Conservation (phyloP, 1,284 basidiomycete species). For the Flammula alnicola region DNA sequence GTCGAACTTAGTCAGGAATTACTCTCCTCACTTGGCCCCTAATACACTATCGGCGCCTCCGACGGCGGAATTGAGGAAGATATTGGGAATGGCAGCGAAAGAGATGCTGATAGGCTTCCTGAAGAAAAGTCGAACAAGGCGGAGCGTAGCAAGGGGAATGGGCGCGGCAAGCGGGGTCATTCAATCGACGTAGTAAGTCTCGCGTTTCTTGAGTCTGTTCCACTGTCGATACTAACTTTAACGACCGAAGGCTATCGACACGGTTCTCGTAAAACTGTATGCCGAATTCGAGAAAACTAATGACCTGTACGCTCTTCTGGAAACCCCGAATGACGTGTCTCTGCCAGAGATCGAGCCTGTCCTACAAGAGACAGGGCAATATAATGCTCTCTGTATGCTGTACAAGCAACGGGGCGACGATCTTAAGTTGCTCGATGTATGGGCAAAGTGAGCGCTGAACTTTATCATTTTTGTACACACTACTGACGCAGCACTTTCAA, state of each 20-base stretch:
- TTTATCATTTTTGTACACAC: slow-evolving; percentile 2
- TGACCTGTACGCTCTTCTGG: slow-evolving; percentile 67
- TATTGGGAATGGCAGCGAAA: slow-evolving; percentile 60
- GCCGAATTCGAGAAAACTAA: slow-evolving; percentile 64
- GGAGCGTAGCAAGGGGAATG: slow-evolving; percentile 31
- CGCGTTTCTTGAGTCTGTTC: background rate
- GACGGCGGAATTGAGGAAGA: slow-evolving; percentile 66
- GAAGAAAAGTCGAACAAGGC: slow-evolving; percentile 46
- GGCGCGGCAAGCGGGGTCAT: slow-evolving; percentile 25
- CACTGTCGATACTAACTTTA: background rate
- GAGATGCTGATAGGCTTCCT: slow-evolving; percentile 74
- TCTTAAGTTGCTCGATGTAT: slow-evolving; percentile 64
- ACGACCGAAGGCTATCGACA: slow-evolving; percentile 72
- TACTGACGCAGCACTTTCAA: slow-evolving; percentile 33
- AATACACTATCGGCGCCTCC: slow-evolving; percentile 69
- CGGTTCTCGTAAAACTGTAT: slow-evolving; percentile 77
- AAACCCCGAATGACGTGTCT: slow-evolving; percentile 61
- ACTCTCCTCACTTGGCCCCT: slow-evolving; percentile 81
- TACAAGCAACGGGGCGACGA: slow-evolving; percentile 64
- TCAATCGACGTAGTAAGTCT: slow-evolving; percentile 25
- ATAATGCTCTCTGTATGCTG: slow-evolving; percentile 67
- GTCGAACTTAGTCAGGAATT: slow-evolving; percentile 87
- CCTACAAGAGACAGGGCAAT: slow-evolving; percentile 57
- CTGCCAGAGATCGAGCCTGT: slow-evolving; percentile 69
- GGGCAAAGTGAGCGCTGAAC: slow-evolving; percentile 64